Conservation (phyloP, 2,329 filamentous ascomycete genomes). For the Colletotrichum magnum region DNA sequence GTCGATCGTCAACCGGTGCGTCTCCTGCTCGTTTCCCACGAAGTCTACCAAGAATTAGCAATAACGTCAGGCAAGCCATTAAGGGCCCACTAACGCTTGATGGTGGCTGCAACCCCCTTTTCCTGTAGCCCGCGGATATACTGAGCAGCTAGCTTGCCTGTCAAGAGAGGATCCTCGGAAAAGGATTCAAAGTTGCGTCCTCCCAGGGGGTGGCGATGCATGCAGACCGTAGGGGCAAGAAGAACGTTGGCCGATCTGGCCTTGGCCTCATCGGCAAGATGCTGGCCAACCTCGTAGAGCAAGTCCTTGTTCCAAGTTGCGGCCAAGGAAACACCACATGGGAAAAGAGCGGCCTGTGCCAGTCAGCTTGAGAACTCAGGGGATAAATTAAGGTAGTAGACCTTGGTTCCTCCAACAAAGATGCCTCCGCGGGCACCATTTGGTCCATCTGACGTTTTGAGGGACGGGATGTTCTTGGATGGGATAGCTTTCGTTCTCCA, state of each 20-base stretch:
- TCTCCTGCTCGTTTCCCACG: conserved; percentile 82
- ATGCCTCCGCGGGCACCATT: conserved; percentile 78
- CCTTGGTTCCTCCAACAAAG: conserved; percentile 77
- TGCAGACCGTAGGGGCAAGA: conserved; percentile 83
- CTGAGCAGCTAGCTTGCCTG: conserved; percentile 79
- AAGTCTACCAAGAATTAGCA: conserved; percentile 62
- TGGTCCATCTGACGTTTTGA: conserved; percentile 78
- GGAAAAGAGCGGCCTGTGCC: conserved; percentile 79
- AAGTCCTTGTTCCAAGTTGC: conserved; percentile 84
- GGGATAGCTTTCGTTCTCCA: conserved; percentile 78
- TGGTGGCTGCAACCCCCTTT: conserved; percentile 80
- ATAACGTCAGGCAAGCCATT: conserved; percentile 6
- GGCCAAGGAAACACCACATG: conserved; percentile 83
- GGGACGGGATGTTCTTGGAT: conserved; percentile 73
- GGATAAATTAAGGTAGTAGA: conserved; percentile 45
- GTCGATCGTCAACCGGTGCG: conserved; percentile 74
- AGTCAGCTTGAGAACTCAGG: background rate
- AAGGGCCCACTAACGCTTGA: conserved; percentile 73
- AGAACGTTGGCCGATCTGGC: conserved; percentile 82
- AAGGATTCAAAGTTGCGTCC: conserved; percentile 91
- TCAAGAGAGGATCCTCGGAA: conserved; percentile 85
- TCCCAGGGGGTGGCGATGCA: conserved; percentile 86
- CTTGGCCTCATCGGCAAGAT: conserved; percentile 79
- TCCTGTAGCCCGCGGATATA: conserved; percentile 82
- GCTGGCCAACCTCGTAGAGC: conserved; percentile 76